Base-by-base conservation (phyloP, 257 asterid genomes). In the Ocimum tenuiflorum region DNA sequence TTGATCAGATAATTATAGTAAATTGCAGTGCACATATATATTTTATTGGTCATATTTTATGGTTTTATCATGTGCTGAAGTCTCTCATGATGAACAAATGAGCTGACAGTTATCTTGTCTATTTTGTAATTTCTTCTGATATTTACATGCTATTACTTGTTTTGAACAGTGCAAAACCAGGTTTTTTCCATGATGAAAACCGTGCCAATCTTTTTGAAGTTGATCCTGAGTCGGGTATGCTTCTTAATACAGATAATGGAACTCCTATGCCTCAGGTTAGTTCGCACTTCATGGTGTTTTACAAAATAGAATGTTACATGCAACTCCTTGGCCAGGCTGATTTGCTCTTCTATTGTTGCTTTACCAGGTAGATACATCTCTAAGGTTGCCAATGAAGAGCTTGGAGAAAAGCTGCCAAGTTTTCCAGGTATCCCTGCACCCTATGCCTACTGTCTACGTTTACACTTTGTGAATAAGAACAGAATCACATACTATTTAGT, bases 261-360 rank as follows among this genome's bases (percentile, higher is more conserved):
- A 86, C 96, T 58, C 99, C 99, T 70, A 88, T 89, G 97, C 78
- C 96, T 75, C 91, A 79, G 91, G 99, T 94, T 68, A 70, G 81
- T 73, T 70, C 65, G 65, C 60, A 74, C 33, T 46, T 18, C 47
- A 42, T 56, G 24, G 48, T 65, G 33, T 68, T 60, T 49, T 42
- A n/a, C 31, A 36, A 19, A 29, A 48, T 17, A 45, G 23, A 52
- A 33, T 22, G 10, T 57, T 53, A 27, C 57, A 45, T 17, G 14
- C 49, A 33, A 22, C 61, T 69, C 19, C 58, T 67, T 24, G 17
- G 27, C 27, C 8, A 50, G 55, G 51, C 29, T 39, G 51, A 39
- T 70, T 56, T 19, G 17, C 11, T 10, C 27, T 67, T 52, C 20
- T 50, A 14, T 65, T 74, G 60, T 73, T 68, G 39, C 65, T 57